Evolutionary conservation across 345 rosid genomes (phyloP).

Genomic region (Eucalyptus marginata): DNA sequence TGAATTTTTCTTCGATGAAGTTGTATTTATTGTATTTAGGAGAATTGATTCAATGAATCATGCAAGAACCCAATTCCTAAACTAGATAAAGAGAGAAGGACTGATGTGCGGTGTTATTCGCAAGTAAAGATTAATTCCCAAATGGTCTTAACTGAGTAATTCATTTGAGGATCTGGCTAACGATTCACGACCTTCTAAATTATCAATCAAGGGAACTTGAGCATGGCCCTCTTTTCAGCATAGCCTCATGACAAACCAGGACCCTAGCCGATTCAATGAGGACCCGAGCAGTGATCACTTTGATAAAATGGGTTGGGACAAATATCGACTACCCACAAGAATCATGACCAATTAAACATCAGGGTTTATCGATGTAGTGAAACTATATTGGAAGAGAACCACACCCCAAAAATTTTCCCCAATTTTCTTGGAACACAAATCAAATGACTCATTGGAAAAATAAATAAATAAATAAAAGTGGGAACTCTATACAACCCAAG

Average conservation of each 20-base stretch:
- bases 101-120: fast-evolving
- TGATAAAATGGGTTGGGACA: neutral
- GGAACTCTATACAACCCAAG: neutral
- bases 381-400: too few species aligned
- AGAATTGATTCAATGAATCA: neutral
- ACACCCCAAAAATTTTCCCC: fast-evolving
- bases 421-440: neutral
- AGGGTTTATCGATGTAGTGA: neutral
- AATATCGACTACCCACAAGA: neutral
- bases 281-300: fast-evolving
- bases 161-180: fast-evolving
- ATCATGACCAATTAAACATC: fast-evolving
- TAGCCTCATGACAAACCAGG: fast-evolving
- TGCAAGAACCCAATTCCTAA: neutral
- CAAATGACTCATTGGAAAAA: neutral
- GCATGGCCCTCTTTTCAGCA: neutral
- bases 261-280: fast-evolving
- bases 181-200: neutral
- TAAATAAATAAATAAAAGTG: neutral
- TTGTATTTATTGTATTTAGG: neutral
- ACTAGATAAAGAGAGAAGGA: neutral
- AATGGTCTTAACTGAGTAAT: fast-evolving
- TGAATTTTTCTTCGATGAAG: neutral
- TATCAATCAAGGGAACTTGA: fast-evolving
- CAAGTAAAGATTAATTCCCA: neutral